These are phyloP conservation scores for Cyclotella atomus DNA, from an alignment of 108 stramenopile genomes.

Conservation along the genomic window DNA sequence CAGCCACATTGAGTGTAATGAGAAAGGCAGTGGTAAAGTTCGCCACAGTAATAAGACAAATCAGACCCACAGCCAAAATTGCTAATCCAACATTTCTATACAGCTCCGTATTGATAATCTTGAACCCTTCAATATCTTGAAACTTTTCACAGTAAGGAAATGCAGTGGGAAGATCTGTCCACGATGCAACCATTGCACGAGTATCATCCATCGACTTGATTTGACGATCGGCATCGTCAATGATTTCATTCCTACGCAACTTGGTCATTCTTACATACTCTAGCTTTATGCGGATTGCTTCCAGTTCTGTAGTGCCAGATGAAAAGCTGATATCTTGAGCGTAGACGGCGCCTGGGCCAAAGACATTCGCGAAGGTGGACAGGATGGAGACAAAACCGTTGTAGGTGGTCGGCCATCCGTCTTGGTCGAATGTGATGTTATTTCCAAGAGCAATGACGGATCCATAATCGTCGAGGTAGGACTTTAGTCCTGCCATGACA, in stretches of 20 bases:
- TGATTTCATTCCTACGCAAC: slow-evolving; percentile 37
- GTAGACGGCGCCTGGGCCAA: slow-evolving; percentile 52
- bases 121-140: slow-evolving; percentile 67
- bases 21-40: slow-evolving; percentile 64
- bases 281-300: slow-evolving; percentile 51
- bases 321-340: slow-evolving; percentile 50
- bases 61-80: slow-evolving; percentile 55
- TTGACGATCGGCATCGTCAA: slow-evolving; percentile 66
- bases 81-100: slow-evolving; percentile 66
- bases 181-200: slow-evolving; percentile 50
- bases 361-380: slow-evolving; percentile 24
- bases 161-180: slow-evolving; percentile 47
- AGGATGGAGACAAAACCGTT: slow-evolving; percentile 54
- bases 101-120: slow-evolving; percentile 58
- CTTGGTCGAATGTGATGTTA: slow-evolving; percentile 48
- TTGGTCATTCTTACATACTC: slow-evolving; percentile 62
- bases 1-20: slow-evolving; percentile 74
- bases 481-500: slow-evolving; percentile 56
- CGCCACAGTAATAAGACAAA: slow-evolving; percentile 69
- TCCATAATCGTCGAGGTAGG: slow-evolving; percentile 39
- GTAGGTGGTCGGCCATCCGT: slow-evolving; percentile 61
- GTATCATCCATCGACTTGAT: slow-evolving; percentile 74
- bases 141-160: slow-evolving; percentile 56
- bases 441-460: slow-evolving; percentile 23
- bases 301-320: slow-evolving; percentile 28